Base-by-base conservation (phyloP, 768 basidiomycete genomes). In the Tricholoma hemisulphureum region DNA sequence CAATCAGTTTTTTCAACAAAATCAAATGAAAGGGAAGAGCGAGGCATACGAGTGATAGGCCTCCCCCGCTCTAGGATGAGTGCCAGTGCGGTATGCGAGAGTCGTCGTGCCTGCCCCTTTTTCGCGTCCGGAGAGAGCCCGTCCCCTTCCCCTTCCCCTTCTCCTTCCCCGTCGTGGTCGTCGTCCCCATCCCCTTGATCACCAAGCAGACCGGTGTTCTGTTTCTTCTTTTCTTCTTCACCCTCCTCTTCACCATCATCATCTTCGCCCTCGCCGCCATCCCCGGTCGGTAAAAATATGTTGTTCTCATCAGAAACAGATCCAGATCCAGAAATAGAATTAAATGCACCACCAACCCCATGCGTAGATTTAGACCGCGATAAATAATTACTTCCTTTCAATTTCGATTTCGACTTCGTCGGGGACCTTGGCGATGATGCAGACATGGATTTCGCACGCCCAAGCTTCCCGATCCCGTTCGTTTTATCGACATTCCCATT, bases 61-160 rank as follows among this genome's bases (percentile, higher is more conserved):
- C 93, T 81, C 6, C 92, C 93, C 35, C 93, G 82, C 72, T 94
- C 92, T 34, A 95, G 78, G 54, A 95, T 82, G 34, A 94, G 79
- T 1, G 85, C 80, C 29, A 95, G 78, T 5, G 89, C 88, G 3
- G 86, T 80, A 70, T 95, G 91, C 51, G 89, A 93, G 20, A 95
- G 72, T 60, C 85, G 85, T 41, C 65, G 69, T 43, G 54, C 61
- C 37, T 60, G 32, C 62, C 61, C 51, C 51, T 59, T 67, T 53
- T 65, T 66, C 58, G 60, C n/a, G n/a, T n/a, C n/a, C n/a, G n/a
- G n/a, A n/a, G n/a, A n/a, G n/a, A n/a, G n/a, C n/a, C n/a, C n/a
- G n/a, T 45, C 21, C 18, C 35, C 24, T 18, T 67, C 18, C 51
- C 56, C 14, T 55, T 54, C 32, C 58, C 58, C 24, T 49, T 53